Percentiles rank a stretch among this genome's conserved stretches.
phyloP scores from a whole-genome alignment of 768 basidiomycete genomes.

The Lactarius hengduanensis region DNA sequence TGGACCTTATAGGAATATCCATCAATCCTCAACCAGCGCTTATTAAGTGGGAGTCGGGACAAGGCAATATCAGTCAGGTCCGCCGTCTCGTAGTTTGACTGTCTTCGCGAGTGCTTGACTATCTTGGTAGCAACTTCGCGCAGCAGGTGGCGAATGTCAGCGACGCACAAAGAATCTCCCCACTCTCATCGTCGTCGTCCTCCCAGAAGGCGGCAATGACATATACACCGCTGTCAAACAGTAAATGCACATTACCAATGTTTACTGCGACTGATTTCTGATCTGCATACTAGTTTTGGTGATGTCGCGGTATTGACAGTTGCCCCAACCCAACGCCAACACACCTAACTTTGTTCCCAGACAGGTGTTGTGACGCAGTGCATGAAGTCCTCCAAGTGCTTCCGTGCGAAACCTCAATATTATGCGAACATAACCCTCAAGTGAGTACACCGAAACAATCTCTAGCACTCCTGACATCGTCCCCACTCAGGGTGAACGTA shows the following conservation, averaged over 20 bases:
- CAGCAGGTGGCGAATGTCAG: slow-evolving; percentile 48
- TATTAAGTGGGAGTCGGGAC: slow-evolving; percentile 56
- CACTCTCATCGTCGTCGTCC: slow-evolving; percentile 59
- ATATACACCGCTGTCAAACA: slow-evolving; percentile 78
- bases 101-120: background rate
- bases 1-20: slow-evolving; percentile 50
- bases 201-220: slow-evolving; percentile 74
- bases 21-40: slow-evolving; percentile 46
- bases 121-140: slow-evolving; percentile 44
- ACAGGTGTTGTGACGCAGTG: slow-evolving; percentile 80
- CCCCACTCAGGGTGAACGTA: slow-evolving; percentile 62
- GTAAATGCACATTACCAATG: slow-evolving; percentile 43
- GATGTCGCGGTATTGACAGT: slow-evolving; percentile 51
- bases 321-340: background rate
- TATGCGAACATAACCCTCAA: slow-evolving; percentile 80
- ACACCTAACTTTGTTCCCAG: slow-evolving; percentile 35
- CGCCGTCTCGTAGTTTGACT: background rate
- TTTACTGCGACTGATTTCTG: background rate
- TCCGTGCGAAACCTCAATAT: slow-evolving; percentile 68
- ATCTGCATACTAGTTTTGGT: slow-evolving; percentile 55
- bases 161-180: slow-evolving; percentile 46
- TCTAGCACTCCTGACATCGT: slow-evolving; percentile 6
- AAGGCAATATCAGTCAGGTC: slow-evolving; percentile 44
- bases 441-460: slow-evolving; percentile 40
- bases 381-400: slow-evolving; percentile 64